phyloP scores from a whole-genome alignment of 352 stramenopile species.

The Plasmopara viticola region DNA sequence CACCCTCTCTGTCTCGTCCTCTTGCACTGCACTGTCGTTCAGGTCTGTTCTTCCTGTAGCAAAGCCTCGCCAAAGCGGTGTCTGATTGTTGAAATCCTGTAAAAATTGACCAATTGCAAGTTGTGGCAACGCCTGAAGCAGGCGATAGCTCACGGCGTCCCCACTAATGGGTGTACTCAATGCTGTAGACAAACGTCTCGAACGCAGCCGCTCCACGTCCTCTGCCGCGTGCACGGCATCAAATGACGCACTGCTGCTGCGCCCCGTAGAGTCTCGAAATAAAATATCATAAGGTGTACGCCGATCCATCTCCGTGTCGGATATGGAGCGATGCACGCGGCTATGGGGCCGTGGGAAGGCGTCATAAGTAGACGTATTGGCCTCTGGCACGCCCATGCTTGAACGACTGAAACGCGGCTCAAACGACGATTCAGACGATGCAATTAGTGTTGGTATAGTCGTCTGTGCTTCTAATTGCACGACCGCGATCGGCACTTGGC shows the following conservation, averaged over 20 bases:
- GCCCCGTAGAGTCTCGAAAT: slow-evolving; percentile 2
- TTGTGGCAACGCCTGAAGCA: slow-evolving; percentile 31
- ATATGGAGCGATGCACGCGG: slow-evolving; percentile 7
- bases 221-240: slow-evolving; percentile 10
- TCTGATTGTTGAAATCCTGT: slow-evolving; percentile 27
- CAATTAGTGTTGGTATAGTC: neutral
- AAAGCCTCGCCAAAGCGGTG: slow-evolving; percentile 16
- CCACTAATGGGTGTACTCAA: slow-evolving; percentile 22
- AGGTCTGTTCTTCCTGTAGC: slow-evolving; percentile 11
- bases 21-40: slow-evolving; percentile 5
- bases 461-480: slow-evolving; percentile 1
- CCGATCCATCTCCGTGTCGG: slow-evolving; percentile 7
- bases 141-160: slow-evolving; percentile 23
- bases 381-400: slow-evolving; percentile 1
- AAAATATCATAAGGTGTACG: slow-evolving; percentile 4
- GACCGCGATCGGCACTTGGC: neutral
- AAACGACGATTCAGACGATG: slow-evolving; percentile 5
- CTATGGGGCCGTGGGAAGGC: slow-evolving; percentile 15
- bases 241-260: slow-evolving; percentile 14
- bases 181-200: slow-evolving; percentile 9
- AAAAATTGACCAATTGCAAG: slow-evolving; percentile 28
- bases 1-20: slow-evolving; percentile 11
- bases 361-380: slow-evolving; percentile 1
- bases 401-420: neutral
- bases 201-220: slow-evolving; percentile 6